Conservation (phyloP, 345 rosid genomes). For the Barbarea vulgaris region DNA sequence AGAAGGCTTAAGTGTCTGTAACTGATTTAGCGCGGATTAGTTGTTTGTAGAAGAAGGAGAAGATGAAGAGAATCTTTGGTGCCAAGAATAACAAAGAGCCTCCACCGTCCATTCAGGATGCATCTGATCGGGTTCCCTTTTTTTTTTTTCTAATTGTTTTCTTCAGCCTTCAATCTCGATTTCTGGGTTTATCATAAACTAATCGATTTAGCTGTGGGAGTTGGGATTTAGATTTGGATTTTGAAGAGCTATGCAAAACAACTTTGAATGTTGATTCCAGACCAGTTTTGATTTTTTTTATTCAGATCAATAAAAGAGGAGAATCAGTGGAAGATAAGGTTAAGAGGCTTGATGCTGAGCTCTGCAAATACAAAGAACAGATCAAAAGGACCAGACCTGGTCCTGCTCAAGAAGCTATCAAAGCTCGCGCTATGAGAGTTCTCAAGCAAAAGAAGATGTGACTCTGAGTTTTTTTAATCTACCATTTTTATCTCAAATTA, state of each 20-base stretch:
- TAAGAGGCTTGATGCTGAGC: slow-evolving; percentile 78
- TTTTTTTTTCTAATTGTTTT: background rate
- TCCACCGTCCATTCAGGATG: slow-evolving; percentile 80
- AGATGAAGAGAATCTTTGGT: slow-evolving; percentile 92
- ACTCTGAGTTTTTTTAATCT: slow-evolving; percentile 17
- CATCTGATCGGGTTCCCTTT: slow-evolving; percentile 71
- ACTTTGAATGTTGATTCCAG: background rate
- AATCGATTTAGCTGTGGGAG: background rate
- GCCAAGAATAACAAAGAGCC: slow-evolving; percentile 90
- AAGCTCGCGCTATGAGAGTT: slow-evolving; percentile 89
- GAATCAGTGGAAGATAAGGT: slow-evolving; percentile 91
- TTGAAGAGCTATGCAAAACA: background rate
- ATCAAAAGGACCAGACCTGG: slow-evolving; percentile 91
- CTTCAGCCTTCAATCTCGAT: background rate
- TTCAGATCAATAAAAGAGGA: slow-evolving; percentile 83
- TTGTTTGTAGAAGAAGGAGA: slow-evolving; percentile 25
- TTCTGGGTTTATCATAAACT: too few species aligned
- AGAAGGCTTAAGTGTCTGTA: background rate
- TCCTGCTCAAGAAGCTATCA: slow-evolving; percentile 87
- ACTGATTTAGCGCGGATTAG: background rate
- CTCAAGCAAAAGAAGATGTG: slow-evolving; percentile 93
- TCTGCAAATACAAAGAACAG: slow-evolving; percentile 75
- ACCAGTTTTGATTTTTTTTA: background rate
- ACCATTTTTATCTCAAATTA: background rate
- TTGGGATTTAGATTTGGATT: background rate